These are phyloP conservation scores for Beauveria varroae DNA, from an alignment of 2,329 filamentous ascomycete genomes.

Conservation along the genomic window DNA sequence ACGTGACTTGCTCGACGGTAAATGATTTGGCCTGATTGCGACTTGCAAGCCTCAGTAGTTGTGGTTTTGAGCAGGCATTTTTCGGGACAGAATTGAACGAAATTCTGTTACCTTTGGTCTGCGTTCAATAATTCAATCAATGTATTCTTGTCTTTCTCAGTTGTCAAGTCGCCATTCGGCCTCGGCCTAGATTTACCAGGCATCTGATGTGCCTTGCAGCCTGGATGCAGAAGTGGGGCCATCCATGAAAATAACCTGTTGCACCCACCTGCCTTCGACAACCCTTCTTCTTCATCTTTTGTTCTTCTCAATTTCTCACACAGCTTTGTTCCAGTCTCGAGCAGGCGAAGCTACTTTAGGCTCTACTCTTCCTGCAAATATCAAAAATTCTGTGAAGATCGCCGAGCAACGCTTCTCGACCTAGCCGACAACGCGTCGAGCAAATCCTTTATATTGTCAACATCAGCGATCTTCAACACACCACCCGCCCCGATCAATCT, in stretches of 20 bases:
- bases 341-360: neutral
- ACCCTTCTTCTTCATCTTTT: neutral
- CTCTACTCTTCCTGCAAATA: neutral
- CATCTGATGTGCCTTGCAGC: constrained; percentile 1
- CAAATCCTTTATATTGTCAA: neutral
- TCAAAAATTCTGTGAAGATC: neutral
- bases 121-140: neutral
- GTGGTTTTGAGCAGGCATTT: neutral
- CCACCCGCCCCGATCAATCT: neutral
- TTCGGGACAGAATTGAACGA: no score
- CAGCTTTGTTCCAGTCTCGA: neutral
- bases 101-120: no score
- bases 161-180: neutral
- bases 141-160: neutral
- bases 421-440: neutral
- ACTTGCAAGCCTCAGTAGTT: neutral
- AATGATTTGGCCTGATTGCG: neutral
- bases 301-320: neutral
- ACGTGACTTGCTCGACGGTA: constrained; percentile 16
- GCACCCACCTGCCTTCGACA: neutral
- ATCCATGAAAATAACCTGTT: neutral
- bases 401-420: neutral
- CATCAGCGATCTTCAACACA: neutral
- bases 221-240: constrained; percentile 6
- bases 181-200: neutral